Evolutionary conservation across 2,329 filamentous ascomycete genomes (phyloP).

Genomic region (Fusarium albosuccineum): DNA sequence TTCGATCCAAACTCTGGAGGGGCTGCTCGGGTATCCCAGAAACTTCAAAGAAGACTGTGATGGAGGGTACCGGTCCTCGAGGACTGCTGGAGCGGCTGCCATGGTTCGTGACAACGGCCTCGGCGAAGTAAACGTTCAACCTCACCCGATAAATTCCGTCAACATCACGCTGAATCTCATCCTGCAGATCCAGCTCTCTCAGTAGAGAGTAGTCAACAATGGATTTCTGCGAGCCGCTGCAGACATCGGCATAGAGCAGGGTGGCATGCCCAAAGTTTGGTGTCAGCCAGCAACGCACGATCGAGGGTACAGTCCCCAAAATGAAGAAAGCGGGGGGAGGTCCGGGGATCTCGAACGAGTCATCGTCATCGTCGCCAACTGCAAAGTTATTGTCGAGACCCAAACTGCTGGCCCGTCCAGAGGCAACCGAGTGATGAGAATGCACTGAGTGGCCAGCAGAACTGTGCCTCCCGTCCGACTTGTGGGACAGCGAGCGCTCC

Average conservation of each 20-base stretch:
- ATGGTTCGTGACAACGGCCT: constrained; percentile 84
- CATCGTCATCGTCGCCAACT: constrained; percentile 73
- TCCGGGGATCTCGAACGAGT: constrained; percentile 77
- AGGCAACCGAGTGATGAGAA: constrained; percentile 76
- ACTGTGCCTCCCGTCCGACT: constrained; percentile 94
- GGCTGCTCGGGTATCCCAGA: constrained; percentile 66
- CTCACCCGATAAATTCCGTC: constrained; percentile 78
- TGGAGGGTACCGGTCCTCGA: constrained; percentile 77
- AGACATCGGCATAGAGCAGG: constrained; percentile 90
- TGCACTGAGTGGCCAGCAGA: constrained; percentile 88
- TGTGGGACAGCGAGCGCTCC: constrained; percentile 92
- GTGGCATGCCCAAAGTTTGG: constrained; percentile 90
- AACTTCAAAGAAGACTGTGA: constrained; percentile 84
- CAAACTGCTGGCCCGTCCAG: constrained; percentile 87
- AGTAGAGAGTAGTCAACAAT: constrained; percentile 82
- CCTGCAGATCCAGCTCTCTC: constrained; percentile 77
- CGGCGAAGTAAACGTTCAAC: constrained; percentile 88
- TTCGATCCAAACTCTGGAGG: constrained; percentile 55
- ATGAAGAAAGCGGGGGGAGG: constrained; percentile 88
- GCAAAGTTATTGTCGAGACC: constrained; percentile 80
- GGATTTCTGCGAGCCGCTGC: constrained; percentile 91
- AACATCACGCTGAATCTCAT: constrained; percentile 74
- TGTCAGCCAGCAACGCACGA: constrained; percentile 95
- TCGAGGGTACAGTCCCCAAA: constrained; percentile 89
- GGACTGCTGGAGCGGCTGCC: constrained; percentile 80